A percentile compares a stretch with the other conserved stretches of the same genome.
Evolutionary conservation across 1,284 basidiomycete species (phyloP).

Genomic region (Heterobasidion irregulare): DNA sequence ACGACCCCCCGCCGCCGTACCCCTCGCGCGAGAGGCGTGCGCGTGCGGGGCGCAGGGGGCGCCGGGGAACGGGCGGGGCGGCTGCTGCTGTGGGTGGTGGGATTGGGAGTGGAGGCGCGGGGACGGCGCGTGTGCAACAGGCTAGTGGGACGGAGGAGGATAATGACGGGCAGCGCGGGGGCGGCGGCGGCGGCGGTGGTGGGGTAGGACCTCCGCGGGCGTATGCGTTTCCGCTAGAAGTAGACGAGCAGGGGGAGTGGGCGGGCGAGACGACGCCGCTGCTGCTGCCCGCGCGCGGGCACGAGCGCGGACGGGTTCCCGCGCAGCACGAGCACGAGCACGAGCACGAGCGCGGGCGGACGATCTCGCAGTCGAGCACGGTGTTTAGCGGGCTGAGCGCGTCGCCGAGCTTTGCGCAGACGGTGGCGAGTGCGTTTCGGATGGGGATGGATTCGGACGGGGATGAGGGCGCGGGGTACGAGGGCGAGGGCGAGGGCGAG

Average conservation of each 20-base stretch:
- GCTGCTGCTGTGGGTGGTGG: too few species aligned
- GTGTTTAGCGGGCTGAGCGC: conserved; percentile 36
- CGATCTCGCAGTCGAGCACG: conserved; percentile 49
- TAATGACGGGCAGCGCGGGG: conserved; percentile 9
- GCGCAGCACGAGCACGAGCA: conserved; percentile 9
- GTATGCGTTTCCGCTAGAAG: conserved; percentile 9
- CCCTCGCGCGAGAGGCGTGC: conserved; percentile 44
- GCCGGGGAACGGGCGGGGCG: conserved; percentile 12
- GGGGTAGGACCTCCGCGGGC: conserved; percentile 5
- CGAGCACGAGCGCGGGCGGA: conserved; percentile 28
- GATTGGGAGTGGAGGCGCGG: conserved; percentile 1
- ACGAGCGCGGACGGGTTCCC: conserved; percentile 7
- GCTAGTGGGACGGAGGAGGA: conserved; percentile 25
- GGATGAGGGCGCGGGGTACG: conserved; percentile 22
- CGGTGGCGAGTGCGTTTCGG: conserved; percentile 52
- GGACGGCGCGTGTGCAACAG: conserved; percentile 19
- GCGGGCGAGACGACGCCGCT: conserved; percentile 33
- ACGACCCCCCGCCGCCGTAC: conserved; percentile 63
- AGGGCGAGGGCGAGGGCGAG: conserved; percentile 10
- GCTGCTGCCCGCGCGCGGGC: conserved; percentile 19
- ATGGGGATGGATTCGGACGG: conserved; percentile 32
- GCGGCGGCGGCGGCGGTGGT: neutral
- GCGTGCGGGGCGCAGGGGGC: conserved; percentile 20
- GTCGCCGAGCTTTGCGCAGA: conserved; percentile 59
- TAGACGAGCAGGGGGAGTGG: conserved; percentile 4